Evolutionary conservation across 257 asterid genomes (phyloP).

Genomic region (Solanum chilense): DNA sequence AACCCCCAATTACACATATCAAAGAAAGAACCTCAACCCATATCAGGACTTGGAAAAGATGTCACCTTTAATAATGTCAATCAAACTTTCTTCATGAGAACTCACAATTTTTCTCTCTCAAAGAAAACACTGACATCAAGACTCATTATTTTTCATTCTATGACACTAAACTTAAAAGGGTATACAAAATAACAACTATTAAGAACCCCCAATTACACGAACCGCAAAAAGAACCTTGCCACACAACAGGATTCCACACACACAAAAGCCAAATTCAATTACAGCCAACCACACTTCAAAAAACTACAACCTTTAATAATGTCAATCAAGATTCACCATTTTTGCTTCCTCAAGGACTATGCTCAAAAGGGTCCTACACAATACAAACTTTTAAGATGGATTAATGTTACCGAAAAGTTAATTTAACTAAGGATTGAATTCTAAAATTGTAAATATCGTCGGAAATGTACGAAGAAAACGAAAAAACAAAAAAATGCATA

Average conservation of each 20-base stretch:
- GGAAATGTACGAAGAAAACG: too few relatives aligned
- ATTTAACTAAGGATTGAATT: too few relatives aligned
- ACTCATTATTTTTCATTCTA: not conserved
- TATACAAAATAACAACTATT: not conserved
- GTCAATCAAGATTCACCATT: not conserved
- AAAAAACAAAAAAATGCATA: too few relatives aligned
- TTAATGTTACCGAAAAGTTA: too few relatives aligned
- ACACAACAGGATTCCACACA: not conserved
- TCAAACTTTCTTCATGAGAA: not conserved
- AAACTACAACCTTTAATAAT: not conserved
- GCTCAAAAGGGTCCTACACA: not conserved
- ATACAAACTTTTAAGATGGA: not conserved
- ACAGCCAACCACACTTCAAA: not conserved
- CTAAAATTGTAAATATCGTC: too few relatives aligned
- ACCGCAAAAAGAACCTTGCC: not conserved
- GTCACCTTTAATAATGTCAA: not conserved
- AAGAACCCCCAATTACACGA: not conserved
- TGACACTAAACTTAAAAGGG: not conserved
- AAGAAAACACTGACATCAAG: not conserved
- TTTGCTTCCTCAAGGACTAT: too few relatives aligned
- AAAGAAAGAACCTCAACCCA: not conserved
- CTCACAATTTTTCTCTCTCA: not conserved
- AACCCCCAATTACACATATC: not conserved
- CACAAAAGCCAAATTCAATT: too few relatives aligned
- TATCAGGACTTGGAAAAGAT: not conserved